Evolutionary conservation across 306 rosid species (phyloP).

Genomic region (apple (Malus domestica)): ASM211411v1 NC_041789.1:10396501-10397000

Average conservation of each 20-base stretch:
- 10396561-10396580: neutral
- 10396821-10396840: too few species aligned
- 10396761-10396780: too few species aligned
- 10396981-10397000: too few species aligned
- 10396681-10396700: neutral
- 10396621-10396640: neutral
- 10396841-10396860: neutral
- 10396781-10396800: too few species aligned
- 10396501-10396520: conserved; percentile 27
- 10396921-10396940: too few species aligned
- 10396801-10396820: too few species aligned
- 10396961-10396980: too few species aligned
- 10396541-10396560: conserved; percentile 16
- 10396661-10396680: neutral
- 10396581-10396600: neutral
- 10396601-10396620: neutral
- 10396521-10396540: conserved; percentile 31
- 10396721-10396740: neutral
- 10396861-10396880: conserved; percentile 22
- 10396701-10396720: neutral
- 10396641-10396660: neutral
- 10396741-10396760: too few species aligned
- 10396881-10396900: neutral
- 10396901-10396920: too few species aligned
- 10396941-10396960: too few species aligned